Base-by-base conservation (phyloP, 2,329 filamentous ascomycete species). In the Colletotrichum incanum region DNA sequence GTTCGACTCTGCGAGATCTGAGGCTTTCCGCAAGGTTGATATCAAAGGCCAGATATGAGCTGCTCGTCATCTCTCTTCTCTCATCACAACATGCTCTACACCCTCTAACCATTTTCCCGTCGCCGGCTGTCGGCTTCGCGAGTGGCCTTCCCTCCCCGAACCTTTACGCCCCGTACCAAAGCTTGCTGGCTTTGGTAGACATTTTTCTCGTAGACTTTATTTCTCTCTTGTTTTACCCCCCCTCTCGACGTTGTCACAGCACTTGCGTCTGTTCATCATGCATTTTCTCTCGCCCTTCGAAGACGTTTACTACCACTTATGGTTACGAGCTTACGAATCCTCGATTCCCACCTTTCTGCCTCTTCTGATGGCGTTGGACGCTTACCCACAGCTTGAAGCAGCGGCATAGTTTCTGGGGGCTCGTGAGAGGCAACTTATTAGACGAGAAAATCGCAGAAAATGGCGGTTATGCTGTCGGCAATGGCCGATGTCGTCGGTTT, bases 21-120 rank as follows among this genome's bases (percentile, higher is more conserved):
- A 88, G 74, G 96, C 96, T 60, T 97, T 98, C 83, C 89, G 91
- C 79, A 92, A 92, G 80, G 93, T 98, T 86, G 95, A 98, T 85
- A 97, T 98, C 86, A 98, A 98, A 86, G 95, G 96, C 79, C 96
- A 98, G 85, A 97, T 98, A 80, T 96, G 86, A 92, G 76, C 65
- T 74, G 56, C 39, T 59, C 67, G 67, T 59, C 47, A 47, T 71
- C 41, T 67, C 59, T 73, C 37, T 47, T 54, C 18, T 60, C 47
- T 66, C 58, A 50, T 64, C n/a, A 39, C 70, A 69, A 60, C n/a
- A 39, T 71, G 66, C 70, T 60, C 60, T 59, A 55, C 54, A 72
- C 66, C 65, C 28, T 41, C 58, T 63, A 20, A 64, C 59, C 31
- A 45, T 31, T 41, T 41, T 41, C 31, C 59, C 43, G 45, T 37